phyloP scores from a whole-genome alignment of 2,329 filamentous ascomycete genomes.

The Cladorrhinum sp. region DNA sequence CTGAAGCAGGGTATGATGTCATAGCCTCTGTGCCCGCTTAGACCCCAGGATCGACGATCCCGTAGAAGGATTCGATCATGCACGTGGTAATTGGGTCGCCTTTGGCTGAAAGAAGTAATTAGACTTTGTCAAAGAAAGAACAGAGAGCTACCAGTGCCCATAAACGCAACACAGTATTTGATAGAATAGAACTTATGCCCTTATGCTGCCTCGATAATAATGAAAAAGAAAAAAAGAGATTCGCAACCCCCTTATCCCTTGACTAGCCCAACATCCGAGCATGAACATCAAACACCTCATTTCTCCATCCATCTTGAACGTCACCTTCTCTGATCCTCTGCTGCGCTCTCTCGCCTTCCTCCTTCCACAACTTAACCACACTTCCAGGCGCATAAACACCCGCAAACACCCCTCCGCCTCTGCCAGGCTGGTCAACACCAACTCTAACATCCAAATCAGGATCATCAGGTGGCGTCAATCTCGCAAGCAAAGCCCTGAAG shows the following conservation, averaged over 20 bases:
- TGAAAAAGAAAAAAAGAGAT: too few relatives aligned
- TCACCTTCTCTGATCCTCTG: slow-evolving; percentile 74
- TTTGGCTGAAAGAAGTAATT: too few relatives aligned
- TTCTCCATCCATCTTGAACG: slow-evolving; percentile 69
- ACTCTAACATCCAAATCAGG: slow-evolving; percentile 73
- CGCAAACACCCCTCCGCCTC: slow-evolving; percentile 60
- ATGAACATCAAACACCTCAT: slow-evolving; percentile 69
- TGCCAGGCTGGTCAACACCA: slow-evolving; percentile 58
- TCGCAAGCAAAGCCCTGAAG: slow-evolving; percentile 73
- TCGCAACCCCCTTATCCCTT: too few relatives aligned
- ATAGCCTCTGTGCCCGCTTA: too few relatives aligned
- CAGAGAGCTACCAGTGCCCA: too few relatives aligned
- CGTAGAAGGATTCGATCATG: too few relatives aligned
- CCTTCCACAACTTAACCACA: slow-evolving; percentile 84
- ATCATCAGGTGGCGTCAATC: slow-evolving; percentile 68
- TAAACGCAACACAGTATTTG: too few relatives aligned
- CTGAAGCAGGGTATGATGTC: background rate
- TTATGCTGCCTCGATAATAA: too few relatives aligned
- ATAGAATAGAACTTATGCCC: too few relatives aligned
- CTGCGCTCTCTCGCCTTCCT: slow-evolving; percentile 66
- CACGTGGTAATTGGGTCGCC: too few relatives aligned
- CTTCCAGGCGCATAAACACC: slow-evolving; percentile 87
- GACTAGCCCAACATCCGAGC: slow-evolving; percentile 27
- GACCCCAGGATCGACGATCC: too few relatives aligned
- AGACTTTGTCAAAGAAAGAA: too few relatives aligned